Conservation (phyloP, 805 yeast species). For the Maudiozyma saulgeensis region DNA sequence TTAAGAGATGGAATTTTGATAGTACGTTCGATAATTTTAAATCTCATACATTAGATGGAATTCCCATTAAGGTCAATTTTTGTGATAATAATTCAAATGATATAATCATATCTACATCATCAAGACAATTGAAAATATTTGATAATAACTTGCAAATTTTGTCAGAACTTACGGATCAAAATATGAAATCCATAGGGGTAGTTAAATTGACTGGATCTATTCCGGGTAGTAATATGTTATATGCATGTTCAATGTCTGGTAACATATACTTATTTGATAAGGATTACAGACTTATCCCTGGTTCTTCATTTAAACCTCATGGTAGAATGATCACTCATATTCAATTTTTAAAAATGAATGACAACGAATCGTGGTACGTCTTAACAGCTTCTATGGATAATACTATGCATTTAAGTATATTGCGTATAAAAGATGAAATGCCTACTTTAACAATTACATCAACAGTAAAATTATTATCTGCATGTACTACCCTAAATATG, state of each 20-base stretch:
- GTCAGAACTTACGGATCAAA: background rate
- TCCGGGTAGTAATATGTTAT: constrained; percentile 5
- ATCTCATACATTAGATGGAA: background rate
- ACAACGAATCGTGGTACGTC: constrained; percentile 28
- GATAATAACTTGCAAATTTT: background rate
- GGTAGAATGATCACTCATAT: constrained; percentile 31
- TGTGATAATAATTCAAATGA: constrained; percentile 1
- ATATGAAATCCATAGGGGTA: constrained; percentile 7
- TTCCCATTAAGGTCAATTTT: constrained; percentile 3
- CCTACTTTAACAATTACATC: constrained; percentile 10
- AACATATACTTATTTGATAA: constrained; percentile 9
- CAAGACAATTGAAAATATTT: constrained; percentile 5
- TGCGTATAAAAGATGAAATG: constrained; percentile 11
- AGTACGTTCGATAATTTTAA: constrained; percentile 2
- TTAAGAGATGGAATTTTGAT: constrained; percentile 16
- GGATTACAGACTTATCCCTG: background rate
- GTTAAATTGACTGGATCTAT: constrained; percentile 18
- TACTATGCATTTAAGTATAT: constrained; percentile 31
- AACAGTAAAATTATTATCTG: constrained; percentile 34
- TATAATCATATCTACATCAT: constrained; percentile 11
- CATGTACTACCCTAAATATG: constrained; percentile 44
- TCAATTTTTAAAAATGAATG: constrained; percentile 15
- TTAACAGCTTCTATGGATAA: constrained; percentile 56
- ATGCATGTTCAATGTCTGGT: constrained; percentile 22
- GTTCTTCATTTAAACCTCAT: constrained; percentile 27